Conservation (phyloP, 2,329 filamentous ascomycete genomes). For the Pseudopyrenochaeta lycopersici region DNA sequence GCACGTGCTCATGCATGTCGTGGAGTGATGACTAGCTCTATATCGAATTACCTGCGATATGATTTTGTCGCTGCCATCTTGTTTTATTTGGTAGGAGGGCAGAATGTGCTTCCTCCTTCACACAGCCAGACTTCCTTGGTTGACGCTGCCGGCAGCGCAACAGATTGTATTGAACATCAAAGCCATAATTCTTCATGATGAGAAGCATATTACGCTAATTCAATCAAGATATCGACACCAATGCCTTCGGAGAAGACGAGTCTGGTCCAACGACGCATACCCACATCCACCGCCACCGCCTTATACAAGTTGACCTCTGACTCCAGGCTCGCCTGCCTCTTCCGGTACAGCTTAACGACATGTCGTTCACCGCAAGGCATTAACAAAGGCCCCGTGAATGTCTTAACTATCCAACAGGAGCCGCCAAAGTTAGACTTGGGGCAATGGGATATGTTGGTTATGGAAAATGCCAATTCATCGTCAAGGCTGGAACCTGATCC, state of each 20-base stretch:
- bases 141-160: too few species aligned
- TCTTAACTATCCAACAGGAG: background rate
- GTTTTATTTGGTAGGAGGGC: too few species aligned
- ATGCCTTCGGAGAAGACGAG: background rate
- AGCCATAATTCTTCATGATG: background rate
- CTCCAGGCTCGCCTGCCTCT: background rate
- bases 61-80: too few species aligned
- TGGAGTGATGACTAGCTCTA: too few species aligned
- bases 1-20: background rate
- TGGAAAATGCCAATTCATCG: too few species aligned
- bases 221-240: background rate
- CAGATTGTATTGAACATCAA: background rate
- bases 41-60: too few species aligned
- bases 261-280: background rate
- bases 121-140: too few species aligned
- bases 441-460: too few species aligned
- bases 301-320: background rate
- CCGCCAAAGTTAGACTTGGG: too few species aligned
- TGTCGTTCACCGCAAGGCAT: background rate
- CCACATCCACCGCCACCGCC: background rate
- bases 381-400: background rate
- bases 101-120: too few species aligned
- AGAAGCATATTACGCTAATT: background rate
- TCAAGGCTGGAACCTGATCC: too few species aligned
- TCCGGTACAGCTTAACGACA: background rate